Percentiles rank a stretch among this genome's conserved stretches.
Conservation (phyloP, 805 yeast genomes). For the Metschnikowia baotianmanensis region DNA sequence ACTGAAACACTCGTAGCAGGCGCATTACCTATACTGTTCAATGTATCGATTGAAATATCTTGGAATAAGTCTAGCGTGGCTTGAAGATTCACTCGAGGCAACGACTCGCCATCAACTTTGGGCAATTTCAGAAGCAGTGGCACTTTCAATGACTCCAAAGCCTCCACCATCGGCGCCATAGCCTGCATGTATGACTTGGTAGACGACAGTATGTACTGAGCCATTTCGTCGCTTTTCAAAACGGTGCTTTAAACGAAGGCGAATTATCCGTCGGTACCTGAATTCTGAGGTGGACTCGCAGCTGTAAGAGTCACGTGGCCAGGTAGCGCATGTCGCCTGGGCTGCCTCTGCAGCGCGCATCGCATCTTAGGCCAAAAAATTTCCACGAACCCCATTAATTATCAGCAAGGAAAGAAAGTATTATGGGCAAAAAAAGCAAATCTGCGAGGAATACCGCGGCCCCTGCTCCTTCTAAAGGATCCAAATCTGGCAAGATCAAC, state of each 20-base stretch:
- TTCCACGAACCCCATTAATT: slow-evolving; percentile 3
- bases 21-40: slow-evolving; percentile 9
- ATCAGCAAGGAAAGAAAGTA: neutral
- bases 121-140: slow-evolving; percentile 29
- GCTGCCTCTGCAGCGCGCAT: slow-evolving; percentile 10
- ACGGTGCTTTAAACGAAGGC: neutral
- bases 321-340: neutral
- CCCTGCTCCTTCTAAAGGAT: neutral
- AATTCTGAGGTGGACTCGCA: neutral
- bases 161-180: slow-evolving; percentile 65
- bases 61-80: slow-evolving; percentile 37
- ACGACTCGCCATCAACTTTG: slow-evolving; percentile 35
- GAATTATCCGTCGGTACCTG: neutral
- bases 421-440: slow-evolving; percentile 8
- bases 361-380: slow-evolving; percentile 16
- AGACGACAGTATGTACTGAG: slow-evolving; percentile 50
- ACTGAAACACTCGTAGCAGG: neutral
- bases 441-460: slow-evolving; percentile 3
- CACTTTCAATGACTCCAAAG: slow-evolving; percentile 25
- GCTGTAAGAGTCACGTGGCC: slow-evolving; percentile 3
- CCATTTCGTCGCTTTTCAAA: slow-evolving; percentile 24
- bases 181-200: slow-evolving; percentile 78
- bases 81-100: slow-evolving; percentile 26
- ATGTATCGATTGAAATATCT: slow-evolving; percentile 35
- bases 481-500: neutral